Evolutionary conservation across 2,329 filamentous ascomycete species (phyloP).

Genomic region (Boeremia lycopersici): DNA sequence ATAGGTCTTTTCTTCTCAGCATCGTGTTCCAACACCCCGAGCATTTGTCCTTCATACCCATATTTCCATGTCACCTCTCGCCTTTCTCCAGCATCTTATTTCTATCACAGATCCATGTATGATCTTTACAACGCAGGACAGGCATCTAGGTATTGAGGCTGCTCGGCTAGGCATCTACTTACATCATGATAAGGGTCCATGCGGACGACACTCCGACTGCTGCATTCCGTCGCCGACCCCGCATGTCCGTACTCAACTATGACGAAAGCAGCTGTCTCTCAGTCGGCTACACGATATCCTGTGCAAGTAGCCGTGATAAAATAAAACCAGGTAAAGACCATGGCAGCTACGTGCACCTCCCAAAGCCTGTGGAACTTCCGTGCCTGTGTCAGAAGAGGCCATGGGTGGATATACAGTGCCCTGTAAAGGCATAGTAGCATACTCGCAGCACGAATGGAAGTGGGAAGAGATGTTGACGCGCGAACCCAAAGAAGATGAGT

Average conservation of each 20-base stretch:
- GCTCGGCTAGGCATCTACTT: background rate
- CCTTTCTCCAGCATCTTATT: too few relatives aligned
- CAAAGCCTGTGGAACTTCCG: background rate
- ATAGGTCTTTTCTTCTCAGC: too few relatives aligned
- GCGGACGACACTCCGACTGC: slow-evolving; percentile 11
- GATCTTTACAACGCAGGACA: too few relatives aligned
- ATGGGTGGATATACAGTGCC: slow-evolving; percentile 19
- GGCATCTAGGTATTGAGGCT: background rate
- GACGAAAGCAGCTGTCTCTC: slow-evolving; percentile 7
- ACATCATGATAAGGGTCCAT: slow-evolving; percentile 1
- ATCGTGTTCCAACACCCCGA: too few relatives aligned
- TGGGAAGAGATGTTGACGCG: slow-evolving; percentile 27
- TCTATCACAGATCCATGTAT: too few relatives aligned
- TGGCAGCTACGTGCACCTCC: background rate
- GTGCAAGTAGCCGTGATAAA: slow-evolving; percentile 9
- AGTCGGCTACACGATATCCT: slow-evolving; percentile 14
- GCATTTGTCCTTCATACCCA: too few relatives aligned
- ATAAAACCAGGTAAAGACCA: background rate
- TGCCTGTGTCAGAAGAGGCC: background rate
- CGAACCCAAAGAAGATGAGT: slow-evolving; percentile 52
- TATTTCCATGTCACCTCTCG: too few relatives aligned
- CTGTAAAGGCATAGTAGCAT: slow-evolving; percentile 23
- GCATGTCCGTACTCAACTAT: slow-evolving; percentile 9
- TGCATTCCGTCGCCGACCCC: slow-evolving; percentile 10
- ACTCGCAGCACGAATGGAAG: slow-evolving; percentile 22